Percentiles rank a stretch among this genome's conserved stretches.
These are phyloP conservation scores for Aplosporella prunicola DNA, from an alignment of 2,329 filamentous ascomycete species.

Conservation along the genomic window DNA sequence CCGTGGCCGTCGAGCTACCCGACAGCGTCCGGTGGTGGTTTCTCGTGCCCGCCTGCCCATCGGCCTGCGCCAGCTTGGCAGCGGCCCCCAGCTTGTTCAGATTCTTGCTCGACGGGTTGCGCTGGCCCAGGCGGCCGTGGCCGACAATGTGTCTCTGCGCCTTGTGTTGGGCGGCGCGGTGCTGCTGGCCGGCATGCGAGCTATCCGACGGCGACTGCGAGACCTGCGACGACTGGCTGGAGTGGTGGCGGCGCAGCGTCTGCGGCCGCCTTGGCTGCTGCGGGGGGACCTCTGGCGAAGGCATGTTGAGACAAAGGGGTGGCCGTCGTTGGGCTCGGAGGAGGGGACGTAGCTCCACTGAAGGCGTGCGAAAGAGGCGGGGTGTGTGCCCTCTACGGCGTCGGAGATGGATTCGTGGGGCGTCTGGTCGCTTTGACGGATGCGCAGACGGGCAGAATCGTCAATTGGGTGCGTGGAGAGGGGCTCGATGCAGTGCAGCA, in stretches of 20 bases:
- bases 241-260: constrained; percentile 22
- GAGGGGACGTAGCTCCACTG: no score
- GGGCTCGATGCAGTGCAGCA: no score
- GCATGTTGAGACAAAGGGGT: no score
- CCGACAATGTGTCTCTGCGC: constrained; percentile 32
- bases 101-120: constrained; percentile 34
- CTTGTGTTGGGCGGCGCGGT: constrained; percentile 21
- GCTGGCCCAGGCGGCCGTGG: constrained; percentile 26
- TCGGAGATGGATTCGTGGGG: no score
- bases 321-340: no score
- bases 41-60: constrained; percentile 19
- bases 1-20: constrained; percentile 22
- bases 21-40: constrained; percentile 31
- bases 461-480: no score
- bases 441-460: no score
- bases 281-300: constrained; percentile 25
- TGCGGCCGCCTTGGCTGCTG: constrained; percentile 26
- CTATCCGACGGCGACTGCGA: constrained; percentile 30
- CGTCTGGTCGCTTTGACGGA: no score
- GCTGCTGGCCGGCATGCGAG: constrained; percentile 13
- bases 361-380: no score
- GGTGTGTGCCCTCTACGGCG: no score
- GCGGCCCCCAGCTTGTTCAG: constrained; percentile 32
- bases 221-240: constrained; percentile 26
- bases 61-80: constrained; percentile 19